Evolutionary conservation across 805 yeast genomes (phyloP).

Genomic region (Candida nemodendra): DNA sequence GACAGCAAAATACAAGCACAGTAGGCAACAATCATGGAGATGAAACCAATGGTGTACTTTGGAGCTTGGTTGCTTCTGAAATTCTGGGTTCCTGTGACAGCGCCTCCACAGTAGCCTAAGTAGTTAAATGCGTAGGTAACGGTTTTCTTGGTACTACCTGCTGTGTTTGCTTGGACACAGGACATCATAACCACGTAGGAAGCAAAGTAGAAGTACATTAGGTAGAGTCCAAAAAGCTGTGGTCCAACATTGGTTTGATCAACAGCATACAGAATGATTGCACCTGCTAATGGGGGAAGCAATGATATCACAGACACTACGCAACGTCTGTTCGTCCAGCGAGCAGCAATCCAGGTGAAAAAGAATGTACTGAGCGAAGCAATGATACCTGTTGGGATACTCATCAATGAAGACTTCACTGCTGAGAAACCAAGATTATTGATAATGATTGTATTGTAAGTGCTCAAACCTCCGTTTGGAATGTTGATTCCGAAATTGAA

Average conservation of each 20-base stretch:
- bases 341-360: conserved; percentile 15
- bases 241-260: conserved; percentile 10
- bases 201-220: conserved; percentile 25
- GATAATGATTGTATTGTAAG: conserved; percentile 33
- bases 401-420: conserved; percentile 17
- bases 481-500: conserved; percentile 29
- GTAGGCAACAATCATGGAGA: conserved; percentile 12
- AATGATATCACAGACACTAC: conserved; percentile 12
- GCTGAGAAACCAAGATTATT: conserved; percentile 29
- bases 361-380: conserved; percentile 15
- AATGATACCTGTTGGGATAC: conserved; percentile 24
- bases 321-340: conserved; percentile 15
- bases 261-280: conserved; percentile 18
- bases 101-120: conserved; percentile 44
- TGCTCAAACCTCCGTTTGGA: conserved; percentile 44
- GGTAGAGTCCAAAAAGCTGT: conserved; percentile 20
- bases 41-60: conserved; percentile 35
- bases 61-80: conserved; percentile 50
- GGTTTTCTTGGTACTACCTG: conserved; percentile 55
- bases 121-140: conserved; percentile 33
- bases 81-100: conserved; percentile 52
- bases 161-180: conserved; percentile 34
- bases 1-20: conserved; percentile 7
- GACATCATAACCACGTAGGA: conserved; percentile 27
- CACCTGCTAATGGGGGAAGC: conserved; percentile 17